These are phyloP conservation scores for Monosporascus sp. DNA, from an alignment of 2,329 filamentous ascomycete species.

Conservation along the genomic window DNA sequence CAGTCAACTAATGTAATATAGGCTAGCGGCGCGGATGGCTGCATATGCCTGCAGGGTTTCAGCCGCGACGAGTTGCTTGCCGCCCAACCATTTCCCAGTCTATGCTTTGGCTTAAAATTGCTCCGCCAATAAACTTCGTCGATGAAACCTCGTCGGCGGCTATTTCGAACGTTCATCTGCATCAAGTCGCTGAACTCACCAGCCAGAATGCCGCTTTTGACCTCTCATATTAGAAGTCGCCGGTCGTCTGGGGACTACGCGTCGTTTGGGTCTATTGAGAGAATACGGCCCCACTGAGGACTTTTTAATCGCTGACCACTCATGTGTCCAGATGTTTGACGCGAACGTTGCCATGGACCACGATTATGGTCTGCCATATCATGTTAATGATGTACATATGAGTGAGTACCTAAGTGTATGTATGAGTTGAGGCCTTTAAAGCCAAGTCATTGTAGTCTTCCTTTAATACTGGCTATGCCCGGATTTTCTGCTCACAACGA, in stretches of 20 bases:
- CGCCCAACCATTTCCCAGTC: conserved; percentile 19
- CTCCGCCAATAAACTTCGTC: conserved; percentile 17
- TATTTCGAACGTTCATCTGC: conserved; percentile 26
- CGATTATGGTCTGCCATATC: conserved; percentile 1
- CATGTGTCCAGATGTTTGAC: conserved; percentile 13
- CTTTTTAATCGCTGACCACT: conserved; percentile 11
- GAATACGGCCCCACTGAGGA: conserved; percentile 2
- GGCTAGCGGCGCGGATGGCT: conserved; percentile 1
- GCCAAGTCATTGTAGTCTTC: conserved; percentile 6
- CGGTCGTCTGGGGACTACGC: conserved; percentile 7
- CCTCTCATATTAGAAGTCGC: conserved; percentile 22
- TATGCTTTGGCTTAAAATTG: conserved; percentile 14
- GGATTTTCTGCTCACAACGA: conserved; percentile 12
- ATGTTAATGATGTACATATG: neutral
- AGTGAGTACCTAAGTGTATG: neutral
- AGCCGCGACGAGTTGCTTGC: conserved; percentile 24
- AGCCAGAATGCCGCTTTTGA: conserved; percentile 19
- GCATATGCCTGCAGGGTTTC: conserved; percentile 12
- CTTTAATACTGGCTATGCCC: conserved; percentile 12
- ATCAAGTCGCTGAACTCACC: conserved; percentile 17
- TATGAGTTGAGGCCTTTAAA: neutral
- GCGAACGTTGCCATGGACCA: neutral
- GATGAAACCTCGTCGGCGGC: conserved; percentile 18
- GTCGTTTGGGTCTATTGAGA: neutral
- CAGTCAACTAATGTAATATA: neutral